phyloP scores from a whole-genome alignment of 805 yeast species.

The Pichia rugopelliculosa region DNA sequence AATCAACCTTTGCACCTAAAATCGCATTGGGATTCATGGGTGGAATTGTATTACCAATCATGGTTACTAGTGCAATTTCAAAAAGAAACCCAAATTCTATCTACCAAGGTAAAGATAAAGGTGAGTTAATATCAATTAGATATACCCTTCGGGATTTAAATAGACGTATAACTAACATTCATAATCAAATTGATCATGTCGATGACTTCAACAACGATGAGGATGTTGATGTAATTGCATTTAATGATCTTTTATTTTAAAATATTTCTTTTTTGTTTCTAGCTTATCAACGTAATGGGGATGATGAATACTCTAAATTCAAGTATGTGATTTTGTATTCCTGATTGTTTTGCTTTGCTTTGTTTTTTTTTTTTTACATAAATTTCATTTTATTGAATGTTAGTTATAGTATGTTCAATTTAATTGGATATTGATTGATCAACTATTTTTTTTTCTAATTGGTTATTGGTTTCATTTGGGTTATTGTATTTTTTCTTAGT shows the following conservation, averaged over 20 bases:
- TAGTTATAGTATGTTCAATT: not conserved
- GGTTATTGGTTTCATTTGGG: too few species aligned
- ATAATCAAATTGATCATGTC: slow-evolving; percentile 11
- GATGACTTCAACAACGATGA: slow-evolving; percentile 9
- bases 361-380: not conserved
- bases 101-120: slow-evolving; percentile 8
- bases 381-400: not conserved
- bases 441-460: not conserved
- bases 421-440: not conserved
- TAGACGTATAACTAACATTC: slow-evolving; percentile 14
- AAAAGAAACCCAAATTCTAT: slow-evolving; percentile 4
- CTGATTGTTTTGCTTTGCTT: too few species aligned
- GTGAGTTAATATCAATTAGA: slow-evolving; percentile 12
- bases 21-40: slow-evolving; percentile 15
- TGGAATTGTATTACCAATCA: slow-evolving; percentile 14
- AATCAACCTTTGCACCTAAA: slow-evolving; percentile 12
- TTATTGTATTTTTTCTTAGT: slow-evolving; percentile 1
- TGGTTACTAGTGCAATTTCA: slow-evolving; percentile 11
- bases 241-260: slow-evolving; percentile 10
- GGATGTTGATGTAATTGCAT: slow-evolving; percentile 6
- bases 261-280: not conserved
- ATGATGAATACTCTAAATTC: not conserved
- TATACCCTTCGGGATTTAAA: slow-evolving; percentile 6
- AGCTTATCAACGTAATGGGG: not conserved
- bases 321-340: not conserved